Base-by-base conservation (phyloP, 176 grass and related monocot genomes). In the Ensete glaucum region DNA sequence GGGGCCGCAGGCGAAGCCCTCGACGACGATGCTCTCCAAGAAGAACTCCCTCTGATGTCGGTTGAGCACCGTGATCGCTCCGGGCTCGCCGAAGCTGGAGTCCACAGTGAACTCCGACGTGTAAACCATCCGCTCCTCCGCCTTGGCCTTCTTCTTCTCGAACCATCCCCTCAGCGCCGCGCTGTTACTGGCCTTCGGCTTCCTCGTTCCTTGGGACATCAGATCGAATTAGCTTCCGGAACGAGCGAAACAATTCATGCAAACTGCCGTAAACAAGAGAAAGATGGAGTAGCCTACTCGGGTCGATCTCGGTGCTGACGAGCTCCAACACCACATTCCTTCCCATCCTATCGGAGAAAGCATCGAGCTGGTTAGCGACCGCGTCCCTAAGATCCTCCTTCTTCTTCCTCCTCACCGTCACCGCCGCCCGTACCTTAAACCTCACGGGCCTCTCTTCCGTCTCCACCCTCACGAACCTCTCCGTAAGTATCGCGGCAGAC, bases 31-130 rank as follows among this genome's bases (percentile, higher is more conserved):
- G 82, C 73, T 89, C 82, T 99, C 95, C 53, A 99, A 1, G 84
- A 84, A 94, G 81, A 99, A 94, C 80, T 94, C 86, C 12, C 78
- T 76, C 71, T 87, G 81, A 82, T 99, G 95, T 1, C 85, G 82
- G 81, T 99, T 99, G 29, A 85, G 81, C 54, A 99, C 84, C 13
- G 84, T 73, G 15, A 99, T 86, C 11, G 95, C 95, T 73, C 95
- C 95, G 0, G 91, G 91, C 80, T 88, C 91, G 73, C 88, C 91
- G 78, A 94, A 94, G 17, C 51, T 73, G 2, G 85, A 84, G 86
- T 89, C 91, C 19, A 99, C 76, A 54, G 81, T 34, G 88, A 99
- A 99, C 76, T 94, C 91, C 12, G 84, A 91, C 64, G 86, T 89
- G 84, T 89, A 91, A 76, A 91, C 88, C 83, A 94, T 86, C 64